Evolutionary conservation across 306 rosid genomes (phyloP).

Genomic region (Carpinus fangiana): DNA sequence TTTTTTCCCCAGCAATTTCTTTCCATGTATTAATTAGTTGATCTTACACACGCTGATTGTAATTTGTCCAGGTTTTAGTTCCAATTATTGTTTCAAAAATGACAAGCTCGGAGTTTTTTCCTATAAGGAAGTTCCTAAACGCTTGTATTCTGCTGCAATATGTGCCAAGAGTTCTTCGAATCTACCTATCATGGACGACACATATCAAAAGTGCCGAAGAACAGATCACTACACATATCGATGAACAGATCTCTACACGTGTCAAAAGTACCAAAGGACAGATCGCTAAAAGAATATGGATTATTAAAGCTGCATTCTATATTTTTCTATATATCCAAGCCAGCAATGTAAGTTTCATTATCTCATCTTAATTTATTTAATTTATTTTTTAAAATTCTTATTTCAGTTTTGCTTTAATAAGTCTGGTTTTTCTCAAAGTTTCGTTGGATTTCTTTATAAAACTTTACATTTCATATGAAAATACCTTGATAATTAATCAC

Average conservation of each 20-base stretch:
- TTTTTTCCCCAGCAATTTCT: too few relatives aligned
- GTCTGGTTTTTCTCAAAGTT: too few relatives aligned
- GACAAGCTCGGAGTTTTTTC: constrained; percentile 44
- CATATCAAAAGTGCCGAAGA: constrained; percentile 77
- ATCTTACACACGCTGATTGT: not conserved
- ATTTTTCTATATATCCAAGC: constrained; percentile 90
- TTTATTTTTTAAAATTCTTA: not conserved
- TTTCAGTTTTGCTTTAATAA: not conserved
- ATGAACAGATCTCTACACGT: constrained; percentile 37
- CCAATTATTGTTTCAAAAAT: constrained; percentile 59
- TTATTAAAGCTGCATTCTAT: constrained; percentile 88
- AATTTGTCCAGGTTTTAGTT: constrained; percentile 59
- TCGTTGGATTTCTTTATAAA: too few relatives aligned
- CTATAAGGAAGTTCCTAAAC: constrained; percentile 70
- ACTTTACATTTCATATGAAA: too few relatives aligned
- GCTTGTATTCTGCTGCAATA: constrained; percentile 68
- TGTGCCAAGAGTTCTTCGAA: constrained; percentile 72
- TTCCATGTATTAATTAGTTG: too few relatives aligned
- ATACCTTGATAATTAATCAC: too few relatives aligned
- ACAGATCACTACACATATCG: not conserved
- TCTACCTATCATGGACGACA: constrained; percentile 77
- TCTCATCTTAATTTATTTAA: too few relatives aligned
- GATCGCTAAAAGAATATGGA: constrained; percentile 84
- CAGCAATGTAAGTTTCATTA: constrained; percentile 70
- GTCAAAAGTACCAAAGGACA: constrained; percentile 69